phyloP scores from a whole-genome alignment of 495 filamentous ascomycete species.

The Trichocladium uniseriatum region DNA sequence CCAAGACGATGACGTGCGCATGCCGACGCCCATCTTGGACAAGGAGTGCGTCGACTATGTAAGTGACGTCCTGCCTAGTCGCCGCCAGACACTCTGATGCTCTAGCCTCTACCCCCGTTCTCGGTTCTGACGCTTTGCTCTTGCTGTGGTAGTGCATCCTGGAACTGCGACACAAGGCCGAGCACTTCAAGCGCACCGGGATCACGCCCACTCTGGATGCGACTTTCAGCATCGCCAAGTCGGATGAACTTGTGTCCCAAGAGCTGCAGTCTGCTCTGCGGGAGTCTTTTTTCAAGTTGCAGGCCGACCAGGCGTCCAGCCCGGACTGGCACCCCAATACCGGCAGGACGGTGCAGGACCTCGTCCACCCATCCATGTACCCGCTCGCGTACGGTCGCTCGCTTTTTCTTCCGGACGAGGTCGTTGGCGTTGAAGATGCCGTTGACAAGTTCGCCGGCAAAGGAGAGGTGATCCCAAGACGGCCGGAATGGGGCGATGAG shows the following conservation, averaged over 20 bases:
- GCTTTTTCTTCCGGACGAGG: conserved; percentile 15
- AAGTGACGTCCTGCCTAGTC: too few relatives aligned
- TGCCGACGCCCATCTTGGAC: conserved; percentile 1
- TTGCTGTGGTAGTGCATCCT: neutral
- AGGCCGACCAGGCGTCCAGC: conserved; percentile 33
- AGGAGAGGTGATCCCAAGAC: conserved; percentile 21
- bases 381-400: conserved; percentile 42
- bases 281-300: conserved; percentile 24
- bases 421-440: conserved; percentile 24
- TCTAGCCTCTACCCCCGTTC: neutral
- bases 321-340: conserved; percentile 54
- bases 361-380: conserved; percentile 56
- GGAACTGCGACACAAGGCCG: conserved; percentile 1
- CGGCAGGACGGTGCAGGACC: conserved; percentile 46
- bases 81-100: too few relatives aligned
- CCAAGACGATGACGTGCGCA: too few relatives aligned
- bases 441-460: conserved; percentile 25
- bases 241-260: conserved; percentile 15
- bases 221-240: conserved; percentile 19
- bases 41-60: conserved; percentile 1
- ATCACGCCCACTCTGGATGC: conserved; percentile 27
- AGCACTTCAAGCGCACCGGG: conserved; percentile 24
- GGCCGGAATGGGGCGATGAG: neutral
- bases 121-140: too few relatives aligned
- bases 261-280: conserved; percentile 13